phyloP scores from a whole-genome alignment of 1,284 basidiomycete genomes.

The Uromyces viciae-fabae region DNA sequence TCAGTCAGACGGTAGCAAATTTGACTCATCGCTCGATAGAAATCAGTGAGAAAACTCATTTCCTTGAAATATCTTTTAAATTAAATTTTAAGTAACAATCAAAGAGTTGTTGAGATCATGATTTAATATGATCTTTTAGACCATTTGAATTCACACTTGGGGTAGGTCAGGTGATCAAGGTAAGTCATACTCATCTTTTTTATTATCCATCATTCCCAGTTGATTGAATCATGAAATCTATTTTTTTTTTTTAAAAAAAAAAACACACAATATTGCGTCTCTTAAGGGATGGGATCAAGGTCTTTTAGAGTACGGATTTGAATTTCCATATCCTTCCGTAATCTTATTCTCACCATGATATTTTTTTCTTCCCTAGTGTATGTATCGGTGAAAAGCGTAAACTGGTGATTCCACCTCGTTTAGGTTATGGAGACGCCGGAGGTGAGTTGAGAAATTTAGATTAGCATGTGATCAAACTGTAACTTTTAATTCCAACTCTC shows the following conservation, averaged over 20 bases:
- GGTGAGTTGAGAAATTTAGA: slow-evolving; percentile 8
- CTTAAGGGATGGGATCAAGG: slow-evolving; percentile 54
- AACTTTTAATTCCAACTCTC: neutral
- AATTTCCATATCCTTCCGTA: neutral
- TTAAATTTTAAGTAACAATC: neutral
- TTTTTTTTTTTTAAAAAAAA: slow-evolving; percentile 5
- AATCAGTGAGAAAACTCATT: slow-evolving; percentile 15
- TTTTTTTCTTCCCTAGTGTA: slow-evolving; percentile 48
- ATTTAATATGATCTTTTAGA: too few relatives aligned
- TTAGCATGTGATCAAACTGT: neutral
- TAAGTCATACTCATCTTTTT: neutral
- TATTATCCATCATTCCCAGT: neutral
- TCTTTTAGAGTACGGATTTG: slow-evolving; percentile 48
- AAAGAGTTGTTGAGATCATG: too few relatives aligned
- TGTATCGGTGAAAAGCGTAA: slow-evolving; percentile 55
- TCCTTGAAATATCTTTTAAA: neutral
- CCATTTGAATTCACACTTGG: slow-evolving; percentile 49
- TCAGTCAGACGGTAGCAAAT: slow-evolving; percentile 22
- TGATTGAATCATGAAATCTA: neutral
- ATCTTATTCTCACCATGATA: neutral
- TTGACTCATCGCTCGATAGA: slow-evolving; percentile 43
- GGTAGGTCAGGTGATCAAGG: slow-evolving; percentile 53
- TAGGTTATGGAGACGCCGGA: slow-evolving; percentile 53
- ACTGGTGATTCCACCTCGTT: slow-evolving; percentile 53
- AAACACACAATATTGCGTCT: slow-evolving; percentile 6